Evolutionary conservation across 1,284 basidiomycete species (phyloP), one percentile per base, ranked within the genome.

Genomic region (Melanopsichium pennsylvanicum): DNA sequence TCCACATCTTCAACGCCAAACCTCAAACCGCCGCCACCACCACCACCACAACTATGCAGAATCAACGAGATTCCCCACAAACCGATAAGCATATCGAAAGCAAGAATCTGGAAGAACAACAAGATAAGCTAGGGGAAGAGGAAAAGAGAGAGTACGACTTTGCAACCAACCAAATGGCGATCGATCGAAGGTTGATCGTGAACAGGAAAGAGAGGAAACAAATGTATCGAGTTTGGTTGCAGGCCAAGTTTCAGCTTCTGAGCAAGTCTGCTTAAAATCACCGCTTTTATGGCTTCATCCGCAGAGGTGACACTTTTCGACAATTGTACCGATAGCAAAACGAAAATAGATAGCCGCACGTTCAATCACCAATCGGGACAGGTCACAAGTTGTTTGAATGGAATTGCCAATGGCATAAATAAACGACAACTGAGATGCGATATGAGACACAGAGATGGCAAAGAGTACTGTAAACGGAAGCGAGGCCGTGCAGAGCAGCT

Each of bases 211-310:
- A 80, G 44, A 40, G 61, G 18, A 80, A 80, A 45, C 56, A 60
- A n/a, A 80, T 80, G 78, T 80, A 74, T 31, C 58, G 78, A 5
- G 61, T 69, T 12, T 80, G 78, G 78, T 32, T 79, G 25, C 78
- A 80, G 55, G 73, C 71, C 22, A 80, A 80, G 40, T 72, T 80
- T 13, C 52, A 54, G 21, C 38, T 58, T 9, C 40, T 61, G 5
- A n/a, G 29, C 36, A 35, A 41, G 10, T n/a, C n/a, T n/a, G 27
- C 27, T 13, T 29, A 29, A 29, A 29, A 7, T 13, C 27, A 29
- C 27, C 27, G 5, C 26, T 5, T n/a, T n/a, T n/a, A n/a, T n/a
- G n/a, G n/a, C n/a, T n/a, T n/a, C n/a, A n/a, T n/a, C n/a, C n/a
- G n/a, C n/a, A n/a, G n/a, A n/a, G n/a, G n/a, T n/a, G n/a, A n/a